These are phyloP conservation scores for Boeremia exigua DNA, from an alignment of 2,329 filamentous ascomycete genomes.

Conservation along the genomic window DNA sequence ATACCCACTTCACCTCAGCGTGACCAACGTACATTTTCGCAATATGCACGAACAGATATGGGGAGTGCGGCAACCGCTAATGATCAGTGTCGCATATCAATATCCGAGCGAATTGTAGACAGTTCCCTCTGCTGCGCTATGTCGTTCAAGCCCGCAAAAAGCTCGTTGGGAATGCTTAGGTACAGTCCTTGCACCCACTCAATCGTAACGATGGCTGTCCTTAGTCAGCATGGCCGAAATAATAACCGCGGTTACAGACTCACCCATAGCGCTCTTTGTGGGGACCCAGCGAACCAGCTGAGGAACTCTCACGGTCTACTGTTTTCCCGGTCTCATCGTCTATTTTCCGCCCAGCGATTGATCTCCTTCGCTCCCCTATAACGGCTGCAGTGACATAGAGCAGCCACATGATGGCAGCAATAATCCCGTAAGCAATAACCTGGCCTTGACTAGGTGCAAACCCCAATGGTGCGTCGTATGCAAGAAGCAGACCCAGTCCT, in stretches of 20 bases:
- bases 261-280: slow-evolving; percentile 13
- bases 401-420: slow-evolving; percentile 45
- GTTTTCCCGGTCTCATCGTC: slow-evolving; percentile 9
- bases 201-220: slow-evolving; percentile 2
- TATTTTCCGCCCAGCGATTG: slow-evolving; percentile 16
- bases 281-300: slow-evolving; percentile 1
- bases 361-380: slow-evolving; percentile 35
- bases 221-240: not conserved
- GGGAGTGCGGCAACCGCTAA: too few species aligned
- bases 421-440: slow-evolving; percentile 42
- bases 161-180: too few species aligned
- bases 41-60: too few species aligned
- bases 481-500: slow-evolving; percentile 56
- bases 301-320: not conserved
- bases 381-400: slow-evolving; percentile 38
- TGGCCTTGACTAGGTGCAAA: slow-evolving; percentile 35
- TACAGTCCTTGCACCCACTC: not conserved
- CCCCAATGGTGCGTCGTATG: slow-evolving; percentile 35
- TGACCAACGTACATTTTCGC: too few species aligned
- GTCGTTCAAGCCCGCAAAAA: too few species aligned
- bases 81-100: too few species aligned
- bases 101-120: too few species aligned
- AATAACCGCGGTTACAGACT: not conserved
- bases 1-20: too few species aligned
- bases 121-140: too few species aligned